Base-by-base conservation (phyloP, 495 filamentous ascomycete species). In the Lineolata rhizophorae region DNA sequence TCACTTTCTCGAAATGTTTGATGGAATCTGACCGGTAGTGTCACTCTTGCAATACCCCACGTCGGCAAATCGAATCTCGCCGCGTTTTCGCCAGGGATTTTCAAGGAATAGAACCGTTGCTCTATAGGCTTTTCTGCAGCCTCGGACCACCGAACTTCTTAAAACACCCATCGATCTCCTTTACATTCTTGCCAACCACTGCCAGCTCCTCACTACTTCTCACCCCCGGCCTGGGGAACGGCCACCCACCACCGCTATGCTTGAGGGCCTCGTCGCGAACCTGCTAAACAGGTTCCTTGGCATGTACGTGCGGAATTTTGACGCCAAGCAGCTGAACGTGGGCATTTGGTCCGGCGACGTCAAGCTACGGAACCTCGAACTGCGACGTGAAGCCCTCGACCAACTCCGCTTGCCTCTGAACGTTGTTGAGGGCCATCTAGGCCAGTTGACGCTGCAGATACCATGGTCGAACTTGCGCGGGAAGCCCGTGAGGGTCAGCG, bases 271-370 rank as follows among this genome's bases (percentile, higher is more conserved):
- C 31, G 65, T 72, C 39, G 81, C 87, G 41, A 90, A 82, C 52
- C 62, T 97, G 58, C 72, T 97, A 46, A 97, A 97, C 58, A 79
- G 90, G 55, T 93, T 95, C 56, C 56, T 97, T 69, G 90, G 90
- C 59, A 93, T 95, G 71, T 95, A 95, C 58, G 82, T 97, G 50
- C 83, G 87, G 62, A 97, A 97, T 53, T 95, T 97, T 48, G 85
- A 97, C 51, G 74, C 84, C 13, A 78, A 73, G 41, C 87, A 97
- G 58, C 65, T 97, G 29, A 94, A 94, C 47, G 80, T 95, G 35
- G 87, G 87, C 34, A 94, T 95, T 41, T 97, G 85, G 87, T 85
- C 76, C 4, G 90, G 90, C 34, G 85, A 97, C 56, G 85, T 95
- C 47, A 84, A 83, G 53, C 64, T 97, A 18, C 71, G 71, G 21